Base-by-base conservation (phyloP, 176 grass and related monocot genomes). In the Tillandsia leiboldiana region DNA sequence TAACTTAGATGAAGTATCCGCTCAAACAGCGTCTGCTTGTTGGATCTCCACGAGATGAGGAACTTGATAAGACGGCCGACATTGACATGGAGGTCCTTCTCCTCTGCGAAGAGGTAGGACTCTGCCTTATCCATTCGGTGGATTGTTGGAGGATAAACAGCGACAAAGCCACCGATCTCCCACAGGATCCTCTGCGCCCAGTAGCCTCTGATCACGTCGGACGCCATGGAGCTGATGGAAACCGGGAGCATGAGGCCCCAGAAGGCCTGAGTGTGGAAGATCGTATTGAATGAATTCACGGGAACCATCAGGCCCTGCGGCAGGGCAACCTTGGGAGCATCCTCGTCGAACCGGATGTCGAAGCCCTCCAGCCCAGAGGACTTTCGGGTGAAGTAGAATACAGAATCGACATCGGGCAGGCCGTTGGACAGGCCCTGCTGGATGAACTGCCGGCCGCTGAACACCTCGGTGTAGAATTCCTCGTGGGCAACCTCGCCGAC, bases 361-460 rank as follows among this genome's bases (percentile, higher is more conserved):
- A 92, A 78, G 20, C 59, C 11, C 64, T 64, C 64, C 48, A 69
- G 86, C 2, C 69, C 82, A 0, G 83, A 88, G 0, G 95, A 91
- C 73, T 99, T 99, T 52, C 95, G 86, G 26, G 95, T 99, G 83
- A 90, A 85, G 84, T 99, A 99, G 75, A 99, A 99, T 15, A 99
- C 78, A 1, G 95, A 84, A 75, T 99, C 95, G 1, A 99, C 87
- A 80, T 99, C 95, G 0, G 95, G 95, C 83, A 99, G 70, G 0
- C 95, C 95, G 3, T 99, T 86, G 9, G 95, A 99, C 22, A 99
- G 59, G 2, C 95, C 95, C 64, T 99, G 95, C 84, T 99, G 95
- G 74, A 99, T 94, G 87, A 90, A 99, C 72, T 99, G 95, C 26
- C 53, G 79, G 48, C 95, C 87, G 76, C 95, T 75, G 75, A 90